Base-by-base conservation (phyloP, 345 rosid species). In the Eucalyptus globulus region DNA sequence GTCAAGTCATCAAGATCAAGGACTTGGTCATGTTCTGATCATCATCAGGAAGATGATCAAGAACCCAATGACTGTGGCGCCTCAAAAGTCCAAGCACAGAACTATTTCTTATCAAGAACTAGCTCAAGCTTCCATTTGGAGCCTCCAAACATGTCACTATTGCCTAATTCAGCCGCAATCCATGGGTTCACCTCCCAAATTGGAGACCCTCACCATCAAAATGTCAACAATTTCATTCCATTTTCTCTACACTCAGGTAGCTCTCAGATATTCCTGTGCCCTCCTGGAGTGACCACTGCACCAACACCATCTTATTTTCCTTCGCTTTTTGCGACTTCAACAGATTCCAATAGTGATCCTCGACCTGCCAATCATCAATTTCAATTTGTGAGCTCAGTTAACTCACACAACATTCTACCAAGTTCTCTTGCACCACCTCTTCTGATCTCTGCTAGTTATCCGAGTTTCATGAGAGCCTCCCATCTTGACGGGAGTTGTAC, bases 281-380 rank as follows among this genome's bases (percentile, higher is more conserved):
- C 88, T 87, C 50, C 67, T 34, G 22, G 47, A 45, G 81, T 9
- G 24, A 26, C 69, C 34, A 13, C 67, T 49, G 34, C 88, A 13
- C 15, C 51, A 10, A 7, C 92, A 76, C 94, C 92, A 80, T 86
- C 95, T 65, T 90, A 92, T 51, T 93, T 94, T 85, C 93, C 92
- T 49, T 88, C 92, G 10, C 90, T 87, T 86, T 89, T 51, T 43
- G 29, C 92, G 31, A 86, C 92, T 65, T 91, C 92, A 43, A 60
- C 86, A 51, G 93, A 90, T 90, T 37, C 45, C 27, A 37, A 37
- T 21, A 87, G 91, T 81, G 90, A 92, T 88, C 93, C 94, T 14
- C 91, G 95, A 88, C 93, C 47, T 5, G 26, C 67, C 51, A 87
- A 87, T 62, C 76, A 47, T 40, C 83, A 76, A 34, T 87, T 87